Evolutionary conservation across 1,284 basidiomycete species (phyloP).

Genomic region (Boletus sp.): DNA sequence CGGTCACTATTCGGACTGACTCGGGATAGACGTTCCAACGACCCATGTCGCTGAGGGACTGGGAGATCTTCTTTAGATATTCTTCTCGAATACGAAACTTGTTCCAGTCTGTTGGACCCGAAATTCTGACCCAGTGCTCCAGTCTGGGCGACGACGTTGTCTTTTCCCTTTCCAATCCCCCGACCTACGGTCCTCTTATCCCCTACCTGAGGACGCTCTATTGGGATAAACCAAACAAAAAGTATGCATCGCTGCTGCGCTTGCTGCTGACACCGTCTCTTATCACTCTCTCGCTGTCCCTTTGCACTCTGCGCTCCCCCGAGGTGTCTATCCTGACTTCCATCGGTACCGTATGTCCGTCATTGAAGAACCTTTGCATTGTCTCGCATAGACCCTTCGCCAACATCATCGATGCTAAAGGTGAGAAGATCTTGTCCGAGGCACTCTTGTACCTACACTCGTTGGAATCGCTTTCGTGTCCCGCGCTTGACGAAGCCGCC

Average conservation of each 20-base stretch:
- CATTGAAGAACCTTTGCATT: conserved; percentile 25
- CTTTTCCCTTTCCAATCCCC: conserved; percentile 30
- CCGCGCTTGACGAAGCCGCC: conserved; percentile 28
- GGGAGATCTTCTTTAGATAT: conserved; percentile 35
- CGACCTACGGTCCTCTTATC: conserved; percentile 28
- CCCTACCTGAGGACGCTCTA: conserved; percentile 28
- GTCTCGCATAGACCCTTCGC: background rate
- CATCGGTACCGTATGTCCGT: conserved; percentile 28
- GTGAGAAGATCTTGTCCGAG: conserved; percentile 26
- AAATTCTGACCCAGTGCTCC: conserved; percentile 5
- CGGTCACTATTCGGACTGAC: conserved; percentile 8
- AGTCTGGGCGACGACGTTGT: conserved; percentile 28
- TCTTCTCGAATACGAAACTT: conserved; percentile 25
- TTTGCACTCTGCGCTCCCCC: conserved; percentile 18
- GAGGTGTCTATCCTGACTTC: conserved; percentile 29
- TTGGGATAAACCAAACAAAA: conserved; percentile 26
- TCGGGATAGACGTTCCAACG: conserved; percentile 27
- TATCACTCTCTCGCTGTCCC: conserved; percentile 17
- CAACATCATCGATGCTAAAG: conserved; percentile 11
- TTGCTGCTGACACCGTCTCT: conserved; percentile 30
- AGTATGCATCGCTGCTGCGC: conserved; percentile 29
- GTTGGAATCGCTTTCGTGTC: conserved; percentile 25
- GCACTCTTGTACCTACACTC: conserved; percentile 24
- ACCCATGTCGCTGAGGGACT: conserved; percentile 35
- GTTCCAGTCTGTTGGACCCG: background rate